These are phyloP conservation scores for Xylaria longipes DNA, from an alignment of 495 filamentous ascomycete species.

Conservation along the genomic window DNA sequence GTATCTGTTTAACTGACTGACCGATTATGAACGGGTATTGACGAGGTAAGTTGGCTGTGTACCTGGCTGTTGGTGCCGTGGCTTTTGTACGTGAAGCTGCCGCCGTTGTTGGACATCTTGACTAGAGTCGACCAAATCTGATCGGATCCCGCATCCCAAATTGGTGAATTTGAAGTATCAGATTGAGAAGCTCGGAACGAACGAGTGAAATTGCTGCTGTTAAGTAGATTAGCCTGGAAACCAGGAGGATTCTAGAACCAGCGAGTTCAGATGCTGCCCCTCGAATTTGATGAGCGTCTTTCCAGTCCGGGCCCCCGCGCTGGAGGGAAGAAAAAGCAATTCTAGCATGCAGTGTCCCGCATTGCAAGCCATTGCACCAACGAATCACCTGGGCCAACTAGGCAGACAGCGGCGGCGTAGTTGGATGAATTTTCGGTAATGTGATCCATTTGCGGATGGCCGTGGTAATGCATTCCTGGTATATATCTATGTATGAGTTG, in stretches of 20 bases:
- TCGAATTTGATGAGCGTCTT: no score
- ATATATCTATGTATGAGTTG: constrained; percentile 13
- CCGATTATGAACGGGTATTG: no score
- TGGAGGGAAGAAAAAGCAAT: no score
- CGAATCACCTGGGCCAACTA: neutral
- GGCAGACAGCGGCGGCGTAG: neutral
- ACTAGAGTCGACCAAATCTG: neutral
- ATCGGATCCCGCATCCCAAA: no score
- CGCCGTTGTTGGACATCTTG: constrained; percentile 31
- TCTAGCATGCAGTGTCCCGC: neutral
- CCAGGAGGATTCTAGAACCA: neutral
- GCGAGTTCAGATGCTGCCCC: neutral
- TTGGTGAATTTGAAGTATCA: neutral
- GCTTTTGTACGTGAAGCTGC: constrained; percentile 46
- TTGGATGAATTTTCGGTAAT: neutral
- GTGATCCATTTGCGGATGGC: neutral
- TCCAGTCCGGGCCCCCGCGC: no score
- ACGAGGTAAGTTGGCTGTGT: neutral
- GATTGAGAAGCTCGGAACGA: neutral
- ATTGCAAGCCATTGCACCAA: neutral
- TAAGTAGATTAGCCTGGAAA: neutral
- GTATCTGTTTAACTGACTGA: no score
- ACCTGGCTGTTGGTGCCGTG: constrained; percentile 47
- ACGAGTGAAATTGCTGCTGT: neutral
- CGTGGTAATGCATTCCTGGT: constrained; percentile 17